Percentiles rank a stretch among this genome's conserved stretches.
These are phyloP conservation scores for Eucalyptus dawsonii DNA, from an alignment of 345 rosid species.

Conservation along the genomic window DNA sequence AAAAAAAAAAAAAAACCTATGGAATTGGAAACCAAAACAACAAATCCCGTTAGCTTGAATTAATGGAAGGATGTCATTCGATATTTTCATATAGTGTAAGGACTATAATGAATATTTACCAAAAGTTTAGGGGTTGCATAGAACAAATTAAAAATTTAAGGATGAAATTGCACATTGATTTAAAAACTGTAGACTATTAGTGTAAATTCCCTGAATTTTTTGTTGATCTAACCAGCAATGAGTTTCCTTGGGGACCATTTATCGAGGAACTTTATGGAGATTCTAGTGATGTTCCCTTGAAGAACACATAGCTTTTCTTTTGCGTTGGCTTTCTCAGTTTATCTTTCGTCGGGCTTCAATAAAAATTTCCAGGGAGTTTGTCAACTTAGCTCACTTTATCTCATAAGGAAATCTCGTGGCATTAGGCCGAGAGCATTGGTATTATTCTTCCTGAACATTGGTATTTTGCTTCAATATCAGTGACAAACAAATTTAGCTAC, in stretches of 20 bases:
- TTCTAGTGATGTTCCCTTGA: not conserved
- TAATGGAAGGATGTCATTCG: not conserved
- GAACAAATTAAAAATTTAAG: too few relatives aligned
- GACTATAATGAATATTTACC: too few relatives aligned
- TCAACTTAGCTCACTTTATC: not conserved
- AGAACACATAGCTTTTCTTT: too few relatives aligned
- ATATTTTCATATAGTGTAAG: not conserved
- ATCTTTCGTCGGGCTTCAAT: too few relatives aligned
- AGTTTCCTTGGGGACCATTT: not conserved
- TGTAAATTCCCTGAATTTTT: not conserved
- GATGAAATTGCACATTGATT: not conserved
- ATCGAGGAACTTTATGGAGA: not conserved
- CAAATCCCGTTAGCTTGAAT: fast-evolving
- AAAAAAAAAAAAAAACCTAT: too few relatives aligned
- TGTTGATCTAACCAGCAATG: not conserved
- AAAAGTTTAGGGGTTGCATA: too few relatives aligned
- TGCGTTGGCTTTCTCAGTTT: too few relatives aligned
- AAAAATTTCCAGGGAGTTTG: not conserved
- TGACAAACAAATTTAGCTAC: not conserved
- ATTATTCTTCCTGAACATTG: not conserved
- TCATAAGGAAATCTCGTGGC: too few relatives aligned
- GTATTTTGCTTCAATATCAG: too few relatives aligned
- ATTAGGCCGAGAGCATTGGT: too few relatives aligned
- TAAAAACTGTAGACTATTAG: not conserved
- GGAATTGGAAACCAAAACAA: not conserved